Conservation (phyloP, 768 basidiomycete species). For the Trametes villosa region DNA sequence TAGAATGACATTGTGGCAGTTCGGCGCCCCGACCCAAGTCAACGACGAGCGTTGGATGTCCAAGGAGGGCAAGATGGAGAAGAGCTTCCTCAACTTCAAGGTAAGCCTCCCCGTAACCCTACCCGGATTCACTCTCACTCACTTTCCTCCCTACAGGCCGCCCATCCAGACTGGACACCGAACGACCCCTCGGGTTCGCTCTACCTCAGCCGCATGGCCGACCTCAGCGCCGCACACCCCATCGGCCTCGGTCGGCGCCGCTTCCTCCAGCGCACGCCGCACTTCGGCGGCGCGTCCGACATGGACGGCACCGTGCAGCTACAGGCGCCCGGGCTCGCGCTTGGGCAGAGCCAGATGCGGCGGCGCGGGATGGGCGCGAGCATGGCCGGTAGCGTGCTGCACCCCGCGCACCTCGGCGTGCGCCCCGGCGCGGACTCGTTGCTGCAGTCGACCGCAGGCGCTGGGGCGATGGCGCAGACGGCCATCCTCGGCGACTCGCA, state of each 20-base stretch:
- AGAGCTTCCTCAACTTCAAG: slow-evolving; percentile 95
- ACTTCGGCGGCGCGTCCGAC: not conserved
- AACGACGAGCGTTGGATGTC: slow-evolving; percentile 79
- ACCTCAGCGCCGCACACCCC: slow-evolving; percentile 55
- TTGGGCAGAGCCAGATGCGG: slow-evolving; percentile 64
- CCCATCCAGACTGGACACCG: slow-evolving; percentile 96
- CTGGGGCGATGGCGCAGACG: slow-evolving; percentile 64
- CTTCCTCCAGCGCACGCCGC: slow-evolving; percentile 18
- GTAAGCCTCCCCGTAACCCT: slow-evolving; percentile 36
- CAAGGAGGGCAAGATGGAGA: slow-evolving; percentile 98
- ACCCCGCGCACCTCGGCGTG: slow-evolving; percentile 32
- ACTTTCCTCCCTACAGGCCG: slow-evolving; percentile 53
- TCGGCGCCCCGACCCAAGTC: slow-evolving; percentile 78
- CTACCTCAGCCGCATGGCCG: slow-evolving; percentile 84
- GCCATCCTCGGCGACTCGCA: slow-evolving; percentile 79
- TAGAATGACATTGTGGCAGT: slow-evolving; percentile 46
- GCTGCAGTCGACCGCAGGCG: slow-evolving; percentile 47
- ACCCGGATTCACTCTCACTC: not conserved
- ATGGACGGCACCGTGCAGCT: slow-evolving; percentile 29
- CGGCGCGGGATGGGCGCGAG: slow-evolving; percentile 33
- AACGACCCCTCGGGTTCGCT: slow-evolving; percentile 89
- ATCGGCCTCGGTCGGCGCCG: slow-evolving; percentile 30
- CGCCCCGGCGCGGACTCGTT: slow-evolving; percentile 37
- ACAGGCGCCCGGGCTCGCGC: slow-evolving; percentile 43
- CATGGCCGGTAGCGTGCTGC: slow-evolving; percentile 44